A percentile compares a stretch with the other conserved stretches of the same genome.
Evolutionary conservation across 2,329 filamentous ascomycete species (phyloP).

Genomic region (Neonectria magnoliae): DNA sequence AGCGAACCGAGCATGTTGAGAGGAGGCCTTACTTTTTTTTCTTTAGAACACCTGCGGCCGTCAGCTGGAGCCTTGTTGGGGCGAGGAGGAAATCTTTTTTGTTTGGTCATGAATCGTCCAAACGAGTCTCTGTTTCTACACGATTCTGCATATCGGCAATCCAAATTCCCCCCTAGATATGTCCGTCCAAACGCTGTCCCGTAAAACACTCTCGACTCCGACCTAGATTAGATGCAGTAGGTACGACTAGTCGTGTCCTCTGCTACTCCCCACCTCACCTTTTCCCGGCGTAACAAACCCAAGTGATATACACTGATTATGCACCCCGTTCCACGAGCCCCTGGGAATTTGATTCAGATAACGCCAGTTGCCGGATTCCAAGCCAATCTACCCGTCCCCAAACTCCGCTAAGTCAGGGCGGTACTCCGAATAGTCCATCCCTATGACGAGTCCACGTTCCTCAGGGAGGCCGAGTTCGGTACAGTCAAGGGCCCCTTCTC

Average conservation of each 20-base stretch:
- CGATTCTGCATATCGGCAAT: conserved; percentile 45
- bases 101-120: conserved; percentile 35
- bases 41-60: conserved; percentile 32
- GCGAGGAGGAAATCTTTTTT: conserved; percentile 35
- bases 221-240: conserved; percentile 13
- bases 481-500: background rate
- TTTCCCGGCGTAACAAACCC: background rate
- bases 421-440: conserved; percentile 14
- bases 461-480: background rate
- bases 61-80: conserved; percentile 32
- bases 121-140: conserved; percentile 39
- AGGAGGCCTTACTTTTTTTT: conserved; percentile 37
- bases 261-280: conserved; percentile 9
- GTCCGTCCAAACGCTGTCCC: conserved; percentile 3
- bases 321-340: conserved; percentile 4
- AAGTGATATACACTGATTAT: background rate
- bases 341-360: conserved; percentile 28
- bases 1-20: conserved; percentile 35
- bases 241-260: conserved; percentile 17
- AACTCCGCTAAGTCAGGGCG: conserved; percentile 34
- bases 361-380: conserved; percentile 38
- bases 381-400: conserved; percentile 30
- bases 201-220: conserved; percentile 9
- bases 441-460: conserved; percentile 8
- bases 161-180: conserved; percentile 32